Evolutionary conservation across 169 alveolate genomes (phyloP), one percentile per base, ranked within the genome.

Genomic region (Gregarina niphandrodes): DNA sequence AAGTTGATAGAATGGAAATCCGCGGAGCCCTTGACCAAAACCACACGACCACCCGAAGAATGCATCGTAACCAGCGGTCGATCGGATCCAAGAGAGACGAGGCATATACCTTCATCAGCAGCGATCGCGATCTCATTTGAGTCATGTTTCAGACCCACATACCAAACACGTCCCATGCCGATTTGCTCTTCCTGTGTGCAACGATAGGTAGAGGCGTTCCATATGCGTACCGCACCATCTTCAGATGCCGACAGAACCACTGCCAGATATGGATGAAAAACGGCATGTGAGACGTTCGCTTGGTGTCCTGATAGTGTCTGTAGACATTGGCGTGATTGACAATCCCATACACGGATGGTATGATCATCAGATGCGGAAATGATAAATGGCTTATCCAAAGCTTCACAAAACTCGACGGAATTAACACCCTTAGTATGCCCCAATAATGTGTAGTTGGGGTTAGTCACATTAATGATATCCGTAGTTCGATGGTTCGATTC

Each of bases 381-480:
- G 24, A 90, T 49, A 63, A 82, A 84, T 0, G 96, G 93, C 42
- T 77, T 75, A 42, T 87, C 92, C 40, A n/a, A 77, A 81, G 29
- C 67, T 54, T 43, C 55, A 35, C 35, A 61, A 59, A 41, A 85
- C 32, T 81, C 91, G 12, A 92, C 75, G 55, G 95, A 76, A 51
- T 92, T 92, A 18, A 92, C 95, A 7, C 99, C 99, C 28, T 87
- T 71, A 42, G 72, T 69, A 59, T 92, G 99, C 6, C 99, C 99
- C 47, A 67, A 53, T 31, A 92, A 73, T 30, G 96, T 75, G 61
- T 80, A 86, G 61, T 82, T 86, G 12, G 97, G 87, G 37, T 55
- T 68, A 20, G 71, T 57, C 28, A 69, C 77, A 16, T 72, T 67
- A 2, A 70, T 53, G 5, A 35, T 63, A 6, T 81, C 95, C 95